Base-by-base conservation (phyloP, 331 rosid species). In the Pyracantha coccinea region DNA sequence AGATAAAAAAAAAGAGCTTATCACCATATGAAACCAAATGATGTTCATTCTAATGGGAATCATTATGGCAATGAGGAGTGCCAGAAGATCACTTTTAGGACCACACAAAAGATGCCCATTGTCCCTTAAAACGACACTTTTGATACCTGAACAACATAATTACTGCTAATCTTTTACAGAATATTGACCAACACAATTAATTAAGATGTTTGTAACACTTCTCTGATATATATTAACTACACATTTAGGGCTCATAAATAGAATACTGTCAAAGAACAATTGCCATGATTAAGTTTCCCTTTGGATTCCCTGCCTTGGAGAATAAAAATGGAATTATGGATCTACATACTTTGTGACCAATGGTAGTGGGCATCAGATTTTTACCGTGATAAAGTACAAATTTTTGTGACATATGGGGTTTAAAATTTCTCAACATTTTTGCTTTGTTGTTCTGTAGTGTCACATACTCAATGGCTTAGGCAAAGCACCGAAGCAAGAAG, bases 61-160 rank as follows among this genome's bases (percentile, higher is more conserved):
- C 64, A 47, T 38, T 69, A 44, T 60, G 31, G 69, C 45, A 69
- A 41, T 20, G 17, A 44, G 53, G 75, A 80, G 75, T 69, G 35
- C 69, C 45, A 33, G 67, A 81, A 73, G 64, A 58, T 80, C 68
- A 71, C 71, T 54, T 75, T 76, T n/a, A 67, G 27, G 55, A 76
- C 78, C 72, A 75, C 15, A 54, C 57, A 69, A 80, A 80, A 81
- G 78, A 79, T 85, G 73, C 57, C 73, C 80, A 77, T 69, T 81
- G 78, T 74, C 76, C 72, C 62, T 47, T 38, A 63, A 54, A 81
- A 57, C 12, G 0, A 55, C 54, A 38, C 75, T 31, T 72, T 8
- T 52, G n/a, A 35, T 35, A 67, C 61, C 13, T 35, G 41, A 21
- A 41, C 38, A 57, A 17, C 19, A 64, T 31, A 44, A 38, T 73